Evolutionary conservation across 192 early-diverging fungal species (phyloP), one percentile per base, ranked within the genome.

Genomic region (Geranomyces michiganensis): DNA sequence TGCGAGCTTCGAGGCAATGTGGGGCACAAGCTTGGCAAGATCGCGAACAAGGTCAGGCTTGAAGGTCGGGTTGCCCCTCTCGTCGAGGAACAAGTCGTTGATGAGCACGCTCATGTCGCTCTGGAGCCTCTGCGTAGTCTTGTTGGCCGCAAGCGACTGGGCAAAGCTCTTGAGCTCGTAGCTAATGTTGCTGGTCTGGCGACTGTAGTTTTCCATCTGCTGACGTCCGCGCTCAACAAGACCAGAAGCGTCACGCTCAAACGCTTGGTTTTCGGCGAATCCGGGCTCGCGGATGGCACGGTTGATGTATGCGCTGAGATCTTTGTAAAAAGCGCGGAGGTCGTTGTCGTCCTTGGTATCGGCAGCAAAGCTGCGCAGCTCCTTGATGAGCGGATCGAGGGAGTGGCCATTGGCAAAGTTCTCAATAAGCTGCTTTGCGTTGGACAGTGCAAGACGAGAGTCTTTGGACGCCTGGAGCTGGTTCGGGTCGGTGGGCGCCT

Each of bases 11-110:
- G 73, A 70, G 46, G 74, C 83, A 62, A 87, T 69, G 26, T 62
- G 27, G 6, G 83, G 82, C 12, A 87, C 44, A 24, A 78, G 58
- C 63, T 76, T 77, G 31, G 72, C 64, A 31, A 84, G 67, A 62
- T 87, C 85, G 65, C 74, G 76, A 30, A 87, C 31, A 12, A 87
- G 75, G 27, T 82, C 78, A 36, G 76, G 79, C 72, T 87, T 87
- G 67, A 87, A 62, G 4, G 81, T 78, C 2, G 82, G 82, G 27
- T 75, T 76, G 32, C 82, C 80, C 10, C 53, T 48, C 30, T 79
- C 83, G 62, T 85, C 83, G 53, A 84, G 78, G 65, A 85, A 85
- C 47, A 85, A 13, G 75, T 82, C 78, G 13, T 22, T 58, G 19
- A 79, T 62, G 32, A 87, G 59, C 15, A 43, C 47, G 14, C 72